Evolutionary conservation across 371 early-diverging fungal genomes (phyloP).

Genomic region (Mucor lusitanicus): DNA sequence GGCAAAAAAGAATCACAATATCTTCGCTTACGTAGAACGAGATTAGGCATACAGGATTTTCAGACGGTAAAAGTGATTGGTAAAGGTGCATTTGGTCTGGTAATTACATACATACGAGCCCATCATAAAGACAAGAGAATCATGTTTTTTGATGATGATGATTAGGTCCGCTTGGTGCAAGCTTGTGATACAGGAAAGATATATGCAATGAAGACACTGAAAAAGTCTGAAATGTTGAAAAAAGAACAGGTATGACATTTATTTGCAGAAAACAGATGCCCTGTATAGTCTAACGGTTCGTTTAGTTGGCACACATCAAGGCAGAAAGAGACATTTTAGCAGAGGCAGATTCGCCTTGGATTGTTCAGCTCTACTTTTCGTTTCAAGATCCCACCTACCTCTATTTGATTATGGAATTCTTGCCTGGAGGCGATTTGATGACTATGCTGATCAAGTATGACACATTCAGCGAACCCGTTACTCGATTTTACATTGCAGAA

Average conservation of each 20-base stretch:
- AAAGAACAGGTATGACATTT: constrained; percentile 74
- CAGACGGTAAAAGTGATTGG: constrained; percentile 98
- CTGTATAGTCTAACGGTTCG: background rate
- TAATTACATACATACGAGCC: constrained; percentile 20
- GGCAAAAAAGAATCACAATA: constrained; percentile 94
- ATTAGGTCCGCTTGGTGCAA: constrained; percentile 90
- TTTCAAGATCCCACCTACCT: constrained; percentile 94
- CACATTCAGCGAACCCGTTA: constrained; percentile 94
- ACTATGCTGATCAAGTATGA: constrained; percentile 97
- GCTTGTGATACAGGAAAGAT: constrained; percentile 96
- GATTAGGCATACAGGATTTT: constrained; percentile 96
- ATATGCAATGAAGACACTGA: constrained; percentile 97
- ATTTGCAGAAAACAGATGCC: background rate
- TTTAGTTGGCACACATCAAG: constrained; percentile 85
- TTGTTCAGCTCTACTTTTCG: constrained; percentile 93
- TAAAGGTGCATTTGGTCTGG: constrained; percentile 99
- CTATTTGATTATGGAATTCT: constrained; percentile 98
- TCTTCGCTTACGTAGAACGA: constrained; percentile 86
- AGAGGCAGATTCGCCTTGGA: constrained; percentile 97
- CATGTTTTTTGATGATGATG: background rate
- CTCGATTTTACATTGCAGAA: constrained; percentile 98
- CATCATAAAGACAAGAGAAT: background rate
- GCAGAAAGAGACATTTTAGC: constrained; percentile 97
- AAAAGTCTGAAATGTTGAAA: constrained; percentile 96
- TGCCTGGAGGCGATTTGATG: constrained; percentile 98